Percentiles rank a stretch among this genome's conserved stretches.
Evolutionary conservation across 176 grass and related monocot species (phyloP).

Genomic region (Ensete glaucum): DNA sequence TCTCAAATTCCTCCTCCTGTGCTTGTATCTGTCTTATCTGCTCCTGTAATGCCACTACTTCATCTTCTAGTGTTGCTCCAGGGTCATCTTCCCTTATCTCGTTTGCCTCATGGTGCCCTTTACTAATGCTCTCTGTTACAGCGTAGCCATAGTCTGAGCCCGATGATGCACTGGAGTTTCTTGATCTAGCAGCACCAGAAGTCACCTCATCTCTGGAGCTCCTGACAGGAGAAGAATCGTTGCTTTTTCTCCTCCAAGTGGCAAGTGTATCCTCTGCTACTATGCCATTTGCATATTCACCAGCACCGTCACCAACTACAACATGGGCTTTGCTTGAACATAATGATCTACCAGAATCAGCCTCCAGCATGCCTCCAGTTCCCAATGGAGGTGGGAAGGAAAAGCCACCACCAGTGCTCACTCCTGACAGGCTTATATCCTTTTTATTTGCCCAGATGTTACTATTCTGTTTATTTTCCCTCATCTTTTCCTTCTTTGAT

Average conservation of each 20-base stretch:
- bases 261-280: constrained; percentile 81
- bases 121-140: constrained; percentile 55
- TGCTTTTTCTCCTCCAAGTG: constrained; percentile 85
- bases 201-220: constrained; percentile 60
- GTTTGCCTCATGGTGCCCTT: constrained; percentile 48
- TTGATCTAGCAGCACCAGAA: constrained; percentile 71
- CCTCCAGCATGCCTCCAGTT: constrained; percentile 34
- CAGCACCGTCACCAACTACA: constrained; percentile 39
- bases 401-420: constrained; percentile 38
- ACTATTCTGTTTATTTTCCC: constrained; percentile 39
- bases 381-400: constrained; percentile 67
- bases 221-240: constrained; percentile 54
- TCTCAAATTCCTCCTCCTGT: constrained; percentile 97
- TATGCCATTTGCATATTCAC: constrained; percentile 56
- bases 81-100: constrained; percentile 74
- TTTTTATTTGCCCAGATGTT: constrained; percentile 22
- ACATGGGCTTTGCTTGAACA: constrained; percentile 51
- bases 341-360: constrained; percentile 39
- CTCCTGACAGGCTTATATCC: constrained; percentile 37
- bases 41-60: constrained; percentile 90
- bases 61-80: constrained; percentile 67
- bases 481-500: constrained; percentile 18
- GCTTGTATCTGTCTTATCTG: constrained; percentile 91
- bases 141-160: constrained; percentile 46
- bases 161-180: constrained; percentile 66